These are phyloP conservation scores for Holtermanniella nyarrowii DNA, from an alignment of 768 basidiomycete genomes.

Conservation along the genomic window DNA sequence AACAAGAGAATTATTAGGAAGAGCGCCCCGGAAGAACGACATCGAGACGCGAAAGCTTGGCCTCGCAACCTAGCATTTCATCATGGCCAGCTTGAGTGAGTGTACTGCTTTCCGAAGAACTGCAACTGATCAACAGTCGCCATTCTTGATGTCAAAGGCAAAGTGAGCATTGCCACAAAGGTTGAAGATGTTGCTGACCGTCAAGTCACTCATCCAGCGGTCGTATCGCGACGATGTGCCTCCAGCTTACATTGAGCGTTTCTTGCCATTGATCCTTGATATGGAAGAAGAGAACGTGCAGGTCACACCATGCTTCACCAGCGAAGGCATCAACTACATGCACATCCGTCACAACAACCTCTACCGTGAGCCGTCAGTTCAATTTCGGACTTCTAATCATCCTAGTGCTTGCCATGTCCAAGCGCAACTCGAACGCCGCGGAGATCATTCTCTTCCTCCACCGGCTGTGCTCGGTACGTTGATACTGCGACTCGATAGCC, in stretches of 20 bases:
- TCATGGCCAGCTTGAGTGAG: conserved; percentile 16
- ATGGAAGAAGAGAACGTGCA: conserved; percentile 96
- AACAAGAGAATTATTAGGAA: no score
- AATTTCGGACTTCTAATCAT: background rate
- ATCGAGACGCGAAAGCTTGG: no score
- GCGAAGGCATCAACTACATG: conserved; percentile 93
- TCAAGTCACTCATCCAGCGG: conserved; percentile 78
- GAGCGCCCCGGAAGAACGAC: no score
- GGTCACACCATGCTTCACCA: conserved; percentile 91
- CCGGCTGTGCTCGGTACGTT: conserved; percentile 54
- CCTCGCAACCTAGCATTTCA: no score
- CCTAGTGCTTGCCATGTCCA: conserved; percentile 85
- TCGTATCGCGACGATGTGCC: conserved; percentile 95
- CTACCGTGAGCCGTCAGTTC: conserved; percentile 56
- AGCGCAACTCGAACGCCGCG: conserved; percentile 88
- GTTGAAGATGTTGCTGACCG: background rate
- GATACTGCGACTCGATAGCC: background rate
- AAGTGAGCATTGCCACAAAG: conserved; percentile 41
- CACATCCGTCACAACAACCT: conserved; percentile 97
- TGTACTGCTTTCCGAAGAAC: background rate
- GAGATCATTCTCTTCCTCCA: conserved; percentile 96
- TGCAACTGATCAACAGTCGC: conserved; percentile 50
- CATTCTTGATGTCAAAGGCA: conserved; percentile 96
- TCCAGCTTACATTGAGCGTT: conserved; percentile 77
- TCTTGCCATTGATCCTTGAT: conserved; percentile 83